A percentile compares a stretch with the other conserved stretches of the same genome.
Evolutionary conservation across 768 basidiomycete species (phyloP).

Genomic region (Baorangia bicolor): DNA sequence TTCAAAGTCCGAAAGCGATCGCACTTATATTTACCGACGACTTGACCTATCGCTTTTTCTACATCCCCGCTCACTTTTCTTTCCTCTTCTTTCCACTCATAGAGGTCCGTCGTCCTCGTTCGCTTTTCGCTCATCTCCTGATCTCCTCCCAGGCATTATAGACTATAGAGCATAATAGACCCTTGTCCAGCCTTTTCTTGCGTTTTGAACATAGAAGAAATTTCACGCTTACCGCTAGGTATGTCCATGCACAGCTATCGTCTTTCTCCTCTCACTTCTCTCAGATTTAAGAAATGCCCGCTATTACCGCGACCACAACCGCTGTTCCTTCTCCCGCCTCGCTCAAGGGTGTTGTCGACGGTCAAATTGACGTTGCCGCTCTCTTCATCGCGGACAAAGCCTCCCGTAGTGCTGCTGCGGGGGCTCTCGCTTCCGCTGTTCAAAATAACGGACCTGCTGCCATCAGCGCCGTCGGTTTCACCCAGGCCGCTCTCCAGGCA

Average conservation of each 20-base stretch:
- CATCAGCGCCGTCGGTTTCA: slow-evolving; percentile 68
- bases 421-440: slow-evolving; percentile 65
- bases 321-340: slow-evolving; percentile 60
- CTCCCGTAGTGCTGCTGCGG: slow-evolving; percentile 68
- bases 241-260: slow-evolving; percentile 10
- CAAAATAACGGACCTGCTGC: slow-evolving; percentile 84
- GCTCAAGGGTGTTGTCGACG: slow-evolving; percentile 69
- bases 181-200: slow-evolving; percentile 54
- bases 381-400: slow-evolving; percentile 88
- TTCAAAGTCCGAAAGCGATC: slow-evolving; percentile 33
- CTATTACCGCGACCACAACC: slow-evolving; percentile 65
- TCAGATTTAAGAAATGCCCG: slow-evolving; percentile 73
- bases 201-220: slow-evolving; percentile 38
- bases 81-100: slow-evolving; percentile 27
- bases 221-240: slow-evolving; percentile 44
- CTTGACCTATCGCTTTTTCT: slow-evolving; percentile 8
- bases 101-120: slow-evolving; percentile 28
- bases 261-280: neutral
- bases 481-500: slow-evolving; percentile 75
- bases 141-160: slow-evolving; percentile 36
- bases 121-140: neutral
- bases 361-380: slow-evolving; percentile 66
- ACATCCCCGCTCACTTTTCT: slow-evolving; percentile 34
- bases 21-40: slow-evolving; percentile 17
- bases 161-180: slow-evolving; percentile 54